A percentile compares a stretch with the other conserved stretches of the same genome.
These are phyloP conservation scores for Phoma sp. DNA, from an alignment of 2,329 filamentous ascomycete species.

Conservation along the genomic window DNA sequence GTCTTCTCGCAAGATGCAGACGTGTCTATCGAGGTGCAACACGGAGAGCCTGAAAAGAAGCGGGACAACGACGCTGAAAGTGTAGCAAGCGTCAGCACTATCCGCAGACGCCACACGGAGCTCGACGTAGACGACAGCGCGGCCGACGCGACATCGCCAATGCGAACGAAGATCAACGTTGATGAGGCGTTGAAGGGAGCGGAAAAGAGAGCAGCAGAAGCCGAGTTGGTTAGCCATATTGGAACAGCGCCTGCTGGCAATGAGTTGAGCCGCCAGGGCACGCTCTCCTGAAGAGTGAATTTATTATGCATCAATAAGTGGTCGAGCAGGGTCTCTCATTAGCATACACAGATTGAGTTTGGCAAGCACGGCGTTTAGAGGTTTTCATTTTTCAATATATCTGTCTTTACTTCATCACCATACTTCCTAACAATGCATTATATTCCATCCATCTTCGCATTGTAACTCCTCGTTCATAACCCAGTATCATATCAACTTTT, in stretches of 20 bases:
- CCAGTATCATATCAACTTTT: too few relatives aligned
- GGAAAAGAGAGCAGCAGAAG: constrained; percentile 22
- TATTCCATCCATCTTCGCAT: too few relatives aligned
- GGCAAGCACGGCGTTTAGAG: too few relatives aligned
- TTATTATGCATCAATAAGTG: too few relatives aligned
- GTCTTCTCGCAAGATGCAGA: constrained; percentile 62
- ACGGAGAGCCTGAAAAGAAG: constrained; percentile 37
- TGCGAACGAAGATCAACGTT: constrained; percentile 38
- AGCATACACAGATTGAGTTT: too few relatives aligned
- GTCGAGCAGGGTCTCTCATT: too few relatives aligned
- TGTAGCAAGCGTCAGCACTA: constrained; percentile 22
- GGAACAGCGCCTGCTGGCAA: constrained; percentile 38
- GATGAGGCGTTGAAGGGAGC: constrained; percentile 33
- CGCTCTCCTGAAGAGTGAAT: constrained; percentile 20
- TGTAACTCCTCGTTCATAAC: too few relatives aligned
- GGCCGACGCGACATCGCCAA: constrained; percentile 48
- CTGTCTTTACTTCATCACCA: too few relatives aligned
- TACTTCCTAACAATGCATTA: too few relatives aligned
- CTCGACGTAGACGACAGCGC: constrained; percentile 51
- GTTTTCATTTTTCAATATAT: too few relatives aligned
- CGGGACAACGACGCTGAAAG: constrained; percentile 31
- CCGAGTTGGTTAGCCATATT: constrained; percentile 25
- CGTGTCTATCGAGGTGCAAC: constrained; percentile 60
- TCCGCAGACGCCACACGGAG: constrained; percentile 39
- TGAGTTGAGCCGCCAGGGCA: constrained; percentile 37